Conservation (phyloP, 176 grass and related monocot genomes). For the Oryza rufipogon region DNA sequence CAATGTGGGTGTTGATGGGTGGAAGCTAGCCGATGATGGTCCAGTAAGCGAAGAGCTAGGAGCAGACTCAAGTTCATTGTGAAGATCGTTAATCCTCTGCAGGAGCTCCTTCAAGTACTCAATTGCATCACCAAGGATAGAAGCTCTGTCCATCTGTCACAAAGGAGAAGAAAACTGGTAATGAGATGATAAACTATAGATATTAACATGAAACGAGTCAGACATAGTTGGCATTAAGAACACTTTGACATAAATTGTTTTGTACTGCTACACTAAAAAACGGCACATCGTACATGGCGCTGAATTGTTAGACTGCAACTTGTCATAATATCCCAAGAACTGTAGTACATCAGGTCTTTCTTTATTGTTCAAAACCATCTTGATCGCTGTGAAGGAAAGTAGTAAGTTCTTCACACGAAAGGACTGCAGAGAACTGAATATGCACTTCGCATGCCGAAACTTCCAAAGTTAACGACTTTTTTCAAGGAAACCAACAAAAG, state of each 20-base stretch:
- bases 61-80: conserved; percentile 71
- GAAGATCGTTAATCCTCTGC: conserved; percentile 74
- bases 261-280: neutral
- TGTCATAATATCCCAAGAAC: neutral
- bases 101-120: conserved; percentile 90
- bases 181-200: neutral
- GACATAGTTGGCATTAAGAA: neutral
- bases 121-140: conserved; percentile 77
- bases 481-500: conserved; percentile 18
- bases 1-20: conserved; percentile 67
- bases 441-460: conserved; percentile 10
- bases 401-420: conserved; percentile 13
- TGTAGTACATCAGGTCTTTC: conserved; percentile 21
- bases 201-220: neutral
- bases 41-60: conserved; percentile 60
- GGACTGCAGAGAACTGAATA: neutral
- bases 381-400: conserved; percentile 11
- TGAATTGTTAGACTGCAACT: neutral
- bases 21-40: conserved; percentile 52
- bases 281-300: neutral
- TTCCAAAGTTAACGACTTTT: neutral
- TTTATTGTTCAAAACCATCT: conserved; percentile 32
- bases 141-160: conserved; percentile 78
- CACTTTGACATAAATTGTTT: neutral
- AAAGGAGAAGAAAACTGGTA: conserved; percentile 34